Evolutionary conservation across 306 rosid species (phyloP), one percentile per base, ranked within the genome.

Genomic region (Myrica gale): DNA sequence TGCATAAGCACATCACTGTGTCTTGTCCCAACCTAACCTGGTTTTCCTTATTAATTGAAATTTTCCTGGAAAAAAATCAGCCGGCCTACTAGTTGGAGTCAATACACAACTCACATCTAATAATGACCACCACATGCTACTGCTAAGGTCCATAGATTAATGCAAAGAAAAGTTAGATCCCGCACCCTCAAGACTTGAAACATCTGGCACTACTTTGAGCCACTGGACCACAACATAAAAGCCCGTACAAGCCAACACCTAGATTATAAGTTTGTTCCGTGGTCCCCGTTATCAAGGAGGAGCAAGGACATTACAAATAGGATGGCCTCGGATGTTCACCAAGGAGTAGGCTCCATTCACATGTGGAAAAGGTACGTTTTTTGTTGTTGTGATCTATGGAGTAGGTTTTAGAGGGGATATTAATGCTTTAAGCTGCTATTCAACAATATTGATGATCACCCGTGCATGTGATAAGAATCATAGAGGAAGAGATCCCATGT

Each of bases 141-240:
- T 57, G 51, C 48, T 53, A 32, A 3, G 53, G 53, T 11, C 53
- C 53, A 48, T 15, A 11, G 3, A 48, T 48, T 57, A 12, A 43
- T 54, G 68, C 68, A 16, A 55, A 68, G 12, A 54, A 70, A n/a
- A 46, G 65, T 50, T 58, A 44, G 54, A 19, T 17, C 20, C 53
- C 0, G 16, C 53, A 10, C 15, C 15, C 16, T 48, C 15, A 48
- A 48, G 21, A 53, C 7, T 53, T 16, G 8, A 15, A 15, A 6
- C 7, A 4, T 5, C 5, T 74, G 69, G 76, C 67, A 53, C 48
- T 74, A 60, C 74, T 82, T 45, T 48, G 74, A 76, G 67, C 70
- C 50, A 9, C 17, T 74, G 92, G 88, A 89, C 89, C 87, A 81
- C 86, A 12, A 4, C 21, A 4, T 7, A 57, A 43, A 76, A 70